These are phyloP conservation scores for Penicillium italicum DNA, from an alignment of 2,329 filamentous ascomycete genomes.

Conservation along the genomic window DNA sequence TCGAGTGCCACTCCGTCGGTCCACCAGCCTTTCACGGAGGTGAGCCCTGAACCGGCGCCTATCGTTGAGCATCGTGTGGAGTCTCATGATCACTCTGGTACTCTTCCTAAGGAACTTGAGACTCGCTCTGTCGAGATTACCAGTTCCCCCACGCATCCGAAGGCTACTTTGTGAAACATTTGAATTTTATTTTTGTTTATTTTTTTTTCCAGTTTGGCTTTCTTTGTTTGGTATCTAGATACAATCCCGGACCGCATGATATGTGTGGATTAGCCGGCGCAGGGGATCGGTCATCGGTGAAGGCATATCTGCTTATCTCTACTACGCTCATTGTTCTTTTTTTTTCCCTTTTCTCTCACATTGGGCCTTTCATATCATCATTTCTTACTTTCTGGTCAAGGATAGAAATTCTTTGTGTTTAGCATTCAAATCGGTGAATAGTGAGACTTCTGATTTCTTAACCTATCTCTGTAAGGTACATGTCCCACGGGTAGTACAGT, in stretches of 20 bases:
- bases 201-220: conserved; percentile 2
- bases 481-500: not conserved
- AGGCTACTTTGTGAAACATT: conserved; percentile 27
- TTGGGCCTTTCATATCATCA: not conserved
- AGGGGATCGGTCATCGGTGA: conserved; percentile 11
- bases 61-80: conserved; percentile 10
- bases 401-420: conserved; percentile 1
- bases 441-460: not conserved
- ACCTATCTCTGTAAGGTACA: not conserved
- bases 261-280: conserved; percentile 24
- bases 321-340: not conserved
- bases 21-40: conserved; percentile 12
- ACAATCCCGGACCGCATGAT: conserved; percentile 14
- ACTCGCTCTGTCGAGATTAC: conserved; percentile 37
- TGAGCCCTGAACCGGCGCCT: conserved; percentile 7
- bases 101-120: conserved; percentile 37
- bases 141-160: conserved; percentile 20
- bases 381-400: not conserved
- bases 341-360: not conserved
- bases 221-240: conserved; percentile 5
- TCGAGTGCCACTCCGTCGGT: conserved; percentile 21
- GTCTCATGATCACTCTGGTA: conserved; percentile 16
- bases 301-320: conserved; percentile 10
- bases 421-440: not conserved
- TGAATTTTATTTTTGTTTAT: conserved; percentile 2